Base-by-base conservation (phyloP, 495 filamentous ascomycete genomes). In the Rhypophila decipiens region DNA sequence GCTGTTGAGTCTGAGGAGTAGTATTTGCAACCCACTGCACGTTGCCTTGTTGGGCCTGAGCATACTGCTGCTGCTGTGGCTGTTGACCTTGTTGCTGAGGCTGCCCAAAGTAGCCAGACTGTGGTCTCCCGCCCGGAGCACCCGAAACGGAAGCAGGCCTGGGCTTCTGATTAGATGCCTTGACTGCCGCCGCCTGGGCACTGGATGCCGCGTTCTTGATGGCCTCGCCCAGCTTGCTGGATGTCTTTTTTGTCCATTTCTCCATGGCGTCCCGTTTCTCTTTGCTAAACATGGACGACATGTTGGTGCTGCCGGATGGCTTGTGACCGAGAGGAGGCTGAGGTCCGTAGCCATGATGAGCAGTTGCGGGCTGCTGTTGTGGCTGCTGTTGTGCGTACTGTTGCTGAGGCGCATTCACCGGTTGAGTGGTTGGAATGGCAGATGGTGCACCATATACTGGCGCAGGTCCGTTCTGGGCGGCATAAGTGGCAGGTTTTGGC, bases 231-330 rank as follows among this genome's bases (percentile, higher is more conserved):
- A 60, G 31, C 15, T 45, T 50, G n/a, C 46, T 55, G 4, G 55
- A 54, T 21, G 58, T 58, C 39, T 56, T 61, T 37, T 59, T 55
- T 35, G 52, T 54, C 59, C 59, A 61, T 23, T 52, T 56, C 9
- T 27, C 51, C 3, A 61, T 50, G 10, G 59, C 48, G 21, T 61
- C 46, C 13, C 45, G 15, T 19, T 42, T 53, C 13, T 53, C 59
- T 21, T 59, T 61, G 50, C 59, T 55, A 31, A 61, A 61, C 12
- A 59, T 39, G 1, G 59, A 54, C 37, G n/a, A n/a, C n/a, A n/a
- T n/a, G n/a, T 46, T 58, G 13, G 58, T 47, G 31, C 52, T 49
- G 4, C 50, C 50, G 4, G 47, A 39, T 17, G 58, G 42, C 46
- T 57, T 61, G 13, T 50, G 27, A 17, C 49, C 46, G 15, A 13